phyloP scores from a whole-genome alignment of 176 grass and related monocot species.

The Secale cereale region DNA sequence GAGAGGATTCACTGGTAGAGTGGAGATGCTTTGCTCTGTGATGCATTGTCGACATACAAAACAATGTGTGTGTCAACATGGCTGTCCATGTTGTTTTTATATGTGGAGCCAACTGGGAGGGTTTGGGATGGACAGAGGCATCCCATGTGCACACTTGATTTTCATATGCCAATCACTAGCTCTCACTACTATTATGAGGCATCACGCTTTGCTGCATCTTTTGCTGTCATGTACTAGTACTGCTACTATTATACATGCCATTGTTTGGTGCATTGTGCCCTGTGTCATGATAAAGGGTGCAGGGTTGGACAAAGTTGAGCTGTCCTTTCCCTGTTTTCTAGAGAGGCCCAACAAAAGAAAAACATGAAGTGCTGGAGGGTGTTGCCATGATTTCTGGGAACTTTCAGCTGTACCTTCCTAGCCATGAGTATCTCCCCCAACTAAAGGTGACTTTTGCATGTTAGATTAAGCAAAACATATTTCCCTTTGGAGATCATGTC shows the following conservation, averaged over 20 bases:
- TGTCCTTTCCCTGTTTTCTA: slow-evolving; percentile 41
- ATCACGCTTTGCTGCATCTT: slow-evolving; percentile 50
- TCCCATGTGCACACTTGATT: slow-evolving; percentile 63
- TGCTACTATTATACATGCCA: slow-evolving; percentile 24
- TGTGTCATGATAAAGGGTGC: slow-evolving; percentile 48
- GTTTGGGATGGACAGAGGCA: slow-evolving; percentile 40
- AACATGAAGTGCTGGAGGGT: slow-evolving; percentile 43
- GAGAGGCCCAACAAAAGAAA: slow-evolving; percentile 1
- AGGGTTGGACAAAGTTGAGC: slow-evolving; percentile 44
- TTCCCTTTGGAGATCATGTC: slow-evolving; percentile 61
- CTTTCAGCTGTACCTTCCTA: slow-evolving; percentile 49
- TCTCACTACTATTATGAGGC: slow-evolving; percentile 39
- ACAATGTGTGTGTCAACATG: slow-evolving; percentile 6
- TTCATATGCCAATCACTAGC: slow-evolving; percentile 27
- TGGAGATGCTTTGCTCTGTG: slow-evolving; percentile 28
- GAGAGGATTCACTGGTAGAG: background rate
- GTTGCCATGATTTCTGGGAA: slow-evolving; percentile 50
- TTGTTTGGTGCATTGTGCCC: slow-evolving; percentile 53
- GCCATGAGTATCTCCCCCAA: slow-evolving; percentile 44
- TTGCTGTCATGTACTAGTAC: slow-evolving; percentile 36
- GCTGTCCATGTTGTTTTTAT: slow-evolving; percentile 30
- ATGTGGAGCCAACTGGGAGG: slow-evolving; percentile 41
- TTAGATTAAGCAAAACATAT: slow-evolving; percentile 57
- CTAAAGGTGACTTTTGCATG: slow-evolving; percentile 47
- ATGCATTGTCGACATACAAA: slow-evolving; percentile 24